These are phyloP conservation scores for Anaeromyces robustus DNA, from an alignment of 192 early-diverging fungal genomes.

Conservation along the genomic window DNA sequence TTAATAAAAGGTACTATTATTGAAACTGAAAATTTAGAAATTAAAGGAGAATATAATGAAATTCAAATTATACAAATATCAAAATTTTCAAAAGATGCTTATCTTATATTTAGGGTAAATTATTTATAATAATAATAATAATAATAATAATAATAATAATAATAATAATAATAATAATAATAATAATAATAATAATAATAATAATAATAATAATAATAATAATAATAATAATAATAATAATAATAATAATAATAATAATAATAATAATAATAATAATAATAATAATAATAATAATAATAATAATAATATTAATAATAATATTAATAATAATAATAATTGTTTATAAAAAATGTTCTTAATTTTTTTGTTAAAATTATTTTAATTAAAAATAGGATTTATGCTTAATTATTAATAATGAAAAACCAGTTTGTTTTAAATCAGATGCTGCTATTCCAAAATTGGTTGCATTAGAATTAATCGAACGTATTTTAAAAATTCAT, in stretches of 20 bases:
- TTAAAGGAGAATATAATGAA: slow-evolving; percentile 1
- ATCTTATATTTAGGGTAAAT: slow-evolving; percentile 56
- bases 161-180: too few species aligned
- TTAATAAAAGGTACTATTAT: background rate
- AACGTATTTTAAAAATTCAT: slow-evolving; percentile 71
- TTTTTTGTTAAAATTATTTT: background rate
- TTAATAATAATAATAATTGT: too few species aligned
- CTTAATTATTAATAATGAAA: slow-evolving; percentile 49
- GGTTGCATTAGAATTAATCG: slow-evolving; percentile 83
- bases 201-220: too few species aligned
- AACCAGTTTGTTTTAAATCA: slow-evolving; percentile 39
- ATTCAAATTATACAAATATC: slow-evolving; percentile 14
- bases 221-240: too few species aligned
- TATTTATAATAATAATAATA: background rate
- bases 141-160: too few species aligned
- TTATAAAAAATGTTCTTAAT: background rate
- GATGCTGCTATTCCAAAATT: slow-evolving; percentile 33
- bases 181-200: too few species aligned
- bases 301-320: too few species aligned
- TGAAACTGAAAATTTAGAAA: slow-evolving; percentile 1
- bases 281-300: too few species aligned
- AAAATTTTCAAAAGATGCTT: slow-evolving; percentile 65
- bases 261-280: too few species aligned
- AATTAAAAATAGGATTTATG: slow-evolving; percentile 73
- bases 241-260: too few species aligned